Percentiles rank a stretch among this genome's conserved stretches.
phyloP scores from a whole-genome alignment of 176 grass and related monocot species.

The Poa annua region DNA sequence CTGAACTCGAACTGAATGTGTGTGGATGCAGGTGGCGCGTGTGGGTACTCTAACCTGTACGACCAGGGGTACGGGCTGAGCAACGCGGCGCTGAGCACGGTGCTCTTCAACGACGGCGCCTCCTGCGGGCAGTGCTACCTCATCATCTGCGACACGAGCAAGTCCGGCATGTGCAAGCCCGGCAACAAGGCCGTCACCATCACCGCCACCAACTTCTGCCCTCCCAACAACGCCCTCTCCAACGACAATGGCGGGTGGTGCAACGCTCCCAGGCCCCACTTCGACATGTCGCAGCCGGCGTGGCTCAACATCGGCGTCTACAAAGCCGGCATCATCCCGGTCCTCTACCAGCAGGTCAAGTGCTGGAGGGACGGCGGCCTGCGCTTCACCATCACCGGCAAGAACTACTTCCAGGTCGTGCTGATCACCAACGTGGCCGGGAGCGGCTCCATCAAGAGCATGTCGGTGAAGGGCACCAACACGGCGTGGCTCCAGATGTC shows the following conservation, averaged over 20 bases:
- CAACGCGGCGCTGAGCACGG: conserved; percentile 59
- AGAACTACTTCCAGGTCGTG: conserved; percentile 55
- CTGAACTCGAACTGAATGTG: too few relatives aligned
- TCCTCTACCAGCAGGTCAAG: conserved; percentile 47
- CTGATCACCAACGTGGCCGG: conserved; percentile 54
- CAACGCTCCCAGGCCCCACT: conserved; percentile 44
- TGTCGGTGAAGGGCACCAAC: conserved; percentile 34
- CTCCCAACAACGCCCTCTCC: conserved; percentile 44
- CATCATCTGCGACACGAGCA: conserved; percentile 34
- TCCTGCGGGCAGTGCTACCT: conserved; percentile 65
- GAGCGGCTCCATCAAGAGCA: conserved; percentile 32
- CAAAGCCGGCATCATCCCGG: conserved; percentile 46
- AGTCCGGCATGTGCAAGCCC: conserved; percentile 22
- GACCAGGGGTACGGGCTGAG: conserved; percentile 45
- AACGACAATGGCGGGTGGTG: conserved; percentile 55
- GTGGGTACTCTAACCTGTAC: conserved; percentile 65
- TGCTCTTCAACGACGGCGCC: conserved; percentile 51
- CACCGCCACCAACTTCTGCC: conserved; percentile 56
- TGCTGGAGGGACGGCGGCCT: conserved; percentile 47
- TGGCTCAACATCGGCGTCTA: conserved; percentile 46
- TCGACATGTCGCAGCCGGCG: conserved; percentile 61
- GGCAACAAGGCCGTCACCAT: conserved; percentile 40
- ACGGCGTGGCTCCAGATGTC: conserved; percentile 43
- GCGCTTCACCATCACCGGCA: conserved; percentile 50
- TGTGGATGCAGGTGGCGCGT: conserved; percentile 44